These are phyloP conservation scores for Nannochloropsis oceanica DNA, from an alignment of 108 stramenopile genomes.

Conservation along the genomic window DNA sequence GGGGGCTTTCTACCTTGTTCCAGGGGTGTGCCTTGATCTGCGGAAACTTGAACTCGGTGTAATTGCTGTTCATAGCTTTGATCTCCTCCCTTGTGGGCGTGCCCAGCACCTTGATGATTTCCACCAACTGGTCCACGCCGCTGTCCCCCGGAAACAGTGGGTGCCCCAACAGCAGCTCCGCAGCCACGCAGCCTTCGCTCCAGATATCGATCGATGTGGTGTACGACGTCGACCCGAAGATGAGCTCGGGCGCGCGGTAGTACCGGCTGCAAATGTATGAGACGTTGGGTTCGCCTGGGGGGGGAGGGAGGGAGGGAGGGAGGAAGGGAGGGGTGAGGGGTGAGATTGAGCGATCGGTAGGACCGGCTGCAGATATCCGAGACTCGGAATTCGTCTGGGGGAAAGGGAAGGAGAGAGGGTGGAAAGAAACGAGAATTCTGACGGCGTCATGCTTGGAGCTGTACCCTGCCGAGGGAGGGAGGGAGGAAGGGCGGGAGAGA, in stretches of 20 bases:
- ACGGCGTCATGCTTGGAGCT: no score
- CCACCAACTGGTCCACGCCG: conserved; percentile 96
- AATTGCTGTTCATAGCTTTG: conserved; percentile 85
- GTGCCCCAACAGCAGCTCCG: conserved; percentile 86
- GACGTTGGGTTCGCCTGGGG: conserved; percentile 81
- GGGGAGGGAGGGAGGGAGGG: not conserved
- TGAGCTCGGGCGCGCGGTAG: conserved; percentile 97
- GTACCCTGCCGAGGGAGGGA: not conserved
- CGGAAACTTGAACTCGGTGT: conserved; percentile 96
- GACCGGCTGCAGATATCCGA: not conserved
- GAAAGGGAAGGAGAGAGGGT: not conserved
- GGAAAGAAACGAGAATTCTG: not conserved
- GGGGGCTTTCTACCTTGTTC: conserved; percentile 55
- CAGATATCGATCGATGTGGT: conserved; percentile 68
- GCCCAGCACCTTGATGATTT: conserved; percentile 96
- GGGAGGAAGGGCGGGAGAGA: not conserved
- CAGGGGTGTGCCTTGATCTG: conserved; percentile 94
- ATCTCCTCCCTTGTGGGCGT: conserved; percentile 95
- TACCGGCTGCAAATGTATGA: conserved; percentile 92
- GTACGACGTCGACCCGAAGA: conserved; percentile 96
- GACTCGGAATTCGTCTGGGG: not conserved
- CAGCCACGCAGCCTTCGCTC: conserved; percentile 77
- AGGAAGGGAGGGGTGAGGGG: not conserved
- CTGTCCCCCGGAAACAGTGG: conserved; percentile 95
- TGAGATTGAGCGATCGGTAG: not conserved